Evolutionary conservation across 2,329 filamentous ascomycete genomes (phyloP), one percentile per base, ranked within the genome.

Genomic region (Fusarium sp.): DNA sequence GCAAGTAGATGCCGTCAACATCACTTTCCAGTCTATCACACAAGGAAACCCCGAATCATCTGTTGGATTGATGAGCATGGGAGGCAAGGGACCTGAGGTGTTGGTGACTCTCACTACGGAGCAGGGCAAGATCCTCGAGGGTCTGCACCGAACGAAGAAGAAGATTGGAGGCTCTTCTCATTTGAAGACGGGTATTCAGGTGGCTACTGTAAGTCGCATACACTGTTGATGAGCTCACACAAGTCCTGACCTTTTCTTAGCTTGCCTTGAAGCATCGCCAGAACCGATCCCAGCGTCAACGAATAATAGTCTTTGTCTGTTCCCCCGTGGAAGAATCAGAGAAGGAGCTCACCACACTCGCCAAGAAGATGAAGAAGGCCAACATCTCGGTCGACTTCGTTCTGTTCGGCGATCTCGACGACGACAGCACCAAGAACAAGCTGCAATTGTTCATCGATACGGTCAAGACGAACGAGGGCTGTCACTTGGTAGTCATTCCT

Each of bases 301-400:
- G 96, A 73, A 97, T 99, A 86, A 92, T 99, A 82, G 94, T 97
- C 66, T 98, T 99, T 81, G 92, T 94, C 70, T 99, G 96, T 87
- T 97, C 94, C 44, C 92, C 94, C 29, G 91, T 98, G 77, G 87
- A 90, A 67, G 96, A 99, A 78, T 91, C 93, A 70, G 92, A 98
- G 81, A 96, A 96, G 84, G 90, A 92, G 57, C 89, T 99, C 53
- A 88, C 94, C 68, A 93, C 93, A 78, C 87, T 99, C 30, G 94
- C 96, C 46, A 97, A 96, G 85, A 97, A 96, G 84, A 97, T 98
- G 94, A 98, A 98, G 90, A 99, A 99, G 88, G 92, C 91, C 81
- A 95, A 93, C 78, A 93, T 97, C 65, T 93, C 91, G 67, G 93
- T 99, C 78, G 96, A 99, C 81, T 95, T 99, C 77, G 88, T 99